phyloP scores from a whole-genome alignment of 495 filamentous ascomycete genomes.

The Durotheca rogersii region DNA sequence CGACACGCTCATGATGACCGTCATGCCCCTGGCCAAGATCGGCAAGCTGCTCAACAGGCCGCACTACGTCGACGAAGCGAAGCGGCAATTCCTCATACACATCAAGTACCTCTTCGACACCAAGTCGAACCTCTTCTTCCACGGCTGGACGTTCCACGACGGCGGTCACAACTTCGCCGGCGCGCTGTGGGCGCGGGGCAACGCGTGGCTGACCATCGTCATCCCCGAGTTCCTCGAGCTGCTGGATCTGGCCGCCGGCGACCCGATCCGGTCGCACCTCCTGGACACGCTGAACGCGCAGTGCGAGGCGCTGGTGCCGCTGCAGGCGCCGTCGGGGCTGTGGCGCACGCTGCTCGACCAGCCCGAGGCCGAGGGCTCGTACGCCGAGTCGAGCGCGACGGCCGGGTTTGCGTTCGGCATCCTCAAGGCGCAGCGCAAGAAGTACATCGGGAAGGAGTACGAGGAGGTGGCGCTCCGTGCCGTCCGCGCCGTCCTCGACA shows the following conservation, averaged over 20 bases:
- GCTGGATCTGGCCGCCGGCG: conserved; percentile 54
- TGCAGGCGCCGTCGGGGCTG: conserved; percentile 58
- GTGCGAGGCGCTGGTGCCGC: conserved; percentile 54
- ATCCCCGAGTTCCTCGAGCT: conserved; percentile 73
- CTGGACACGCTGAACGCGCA: conserved; percentile 63
- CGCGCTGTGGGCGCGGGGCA: conserved; percentile 67
- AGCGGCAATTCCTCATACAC: conserved; percentile 69
- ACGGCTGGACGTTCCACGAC: conserved; percentile 70
- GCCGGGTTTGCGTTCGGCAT: conserved; percentile 76
- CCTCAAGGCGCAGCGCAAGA: conserved; percentile 65
- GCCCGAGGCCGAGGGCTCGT: conserved; percentile 58
- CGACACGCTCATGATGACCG: conserved; percentile 80
- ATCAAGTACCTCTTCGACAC: conserved; percentile 72
- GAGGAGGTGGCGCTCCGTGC: conserved; percentile 56
- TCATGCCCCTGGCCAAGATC: conserved; percentile 73
- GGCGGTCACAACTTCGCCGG: conserved; percentile 70
- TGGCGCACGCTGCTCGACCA: conserved; percentile 70
- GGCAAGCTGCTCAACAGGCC: conserved; percentile 63
- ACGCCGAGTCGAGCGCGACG: conserved; percentile 69
- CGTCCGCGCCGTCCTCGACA: conserved; percentile 58
- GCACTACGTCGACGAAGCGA: conserved; percentile 70
- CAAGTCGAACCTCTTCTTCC: conserved; percentile 67
- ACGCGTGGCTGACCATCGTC: conserved; percentile 70
- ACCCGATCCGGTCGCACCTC: conserved; percentile 62
- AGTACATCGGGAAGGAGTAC: conserved; percentile 59